Base-by-base conservation (phyloP, 2,329 filamentous ascomycete species). In the Pseudocercospora crystallina region DNA sequence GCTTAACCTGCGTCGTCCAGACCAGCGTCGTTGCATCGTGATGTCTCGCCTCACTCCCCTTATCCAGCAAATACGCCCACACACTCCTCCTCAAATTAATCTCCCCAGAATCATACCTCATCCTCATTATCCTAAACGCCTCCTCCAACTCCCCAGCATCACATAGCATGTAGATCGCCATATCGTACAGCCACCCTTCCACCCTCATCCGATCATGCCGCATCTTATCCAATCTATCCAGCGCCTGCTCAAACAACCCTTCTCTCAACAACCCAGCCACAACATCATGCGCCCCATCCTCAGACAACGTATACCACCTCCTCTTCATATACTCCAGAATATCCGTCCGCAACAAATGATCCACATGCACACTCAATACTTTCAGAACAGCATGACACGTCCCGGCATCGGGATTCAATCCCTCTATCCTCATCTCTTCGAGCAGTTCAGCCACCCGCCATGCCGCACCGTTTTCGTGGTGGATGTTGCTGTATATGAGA, bases 311-410 rank as follows among this genome's bases (percentile, higher is more conserved):
- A 45, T 87, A 79, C 87, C 90, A 95, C 56, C 82, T 78, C 49
- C 82, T 77, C 62, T 82, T 82, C 86, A 94, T 90, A 49, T 85
- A 84, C 47, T 81, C 73, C 34, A 96, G 73, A 3, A 96, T 78
- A 32, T 85, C 78, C 46, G 81, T 80, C 32, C 90, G 84, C 17
- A 94, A 73, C 5, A 90, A 60, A 61, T 95, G 92, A 69, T 97
- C 88, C 0, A 92, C 89, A 66, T 97, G 94, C 8, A 94, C 81
- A 0, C 88, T 82, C 17, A 96, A 76, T 65, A 86, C 84, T 68
- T 84, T 82, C 34, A 96, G 72, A 2, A 86, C 82, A 54, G 82
- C 82, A 68, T 91, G 85, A 62, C 89, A 92, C 2, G 87, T 78
- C 3, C 77, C 76, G 1, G 79, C 77, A 58, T 90, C 87, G 7